phyloP scores from a whole-genome alignment of 768 basidiomycete species.

The Suillus variegatus region DNA sequence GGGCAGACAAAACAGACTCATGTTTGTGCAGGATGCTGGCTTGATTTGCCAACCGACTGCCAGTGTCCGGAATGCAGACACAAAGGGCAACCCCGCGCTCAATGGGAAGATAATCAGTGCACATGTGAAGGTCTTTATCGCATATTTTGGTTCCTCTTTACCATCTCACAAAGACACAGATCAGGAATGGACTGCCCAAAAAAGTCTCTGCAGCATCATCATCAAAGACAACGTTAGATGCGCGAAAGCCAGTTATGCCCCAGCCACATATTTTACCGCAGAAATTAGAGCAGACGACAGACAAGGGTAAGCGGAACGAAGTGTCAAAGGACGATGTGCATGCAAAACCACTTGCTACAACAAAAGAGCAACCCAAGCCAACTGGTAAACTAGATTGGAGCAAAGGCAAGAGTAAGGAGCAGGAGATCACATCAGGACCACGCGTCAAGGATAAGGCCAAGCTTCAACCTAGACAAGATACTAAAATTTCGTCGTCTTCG shows the following conservation, averaged over 20 bases:
- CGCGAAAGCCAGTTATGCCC: constrained; percentile 16
- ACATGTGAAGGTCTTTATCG: constrained; percentile 46
- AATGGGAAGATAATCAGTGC: constrained; percentile 48
- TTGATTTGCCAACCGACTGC: constrained; percentile 39
- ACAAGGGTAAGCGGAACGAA: constrained; percentile 28
- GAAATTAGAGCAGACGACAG: constrained; percentile 17
- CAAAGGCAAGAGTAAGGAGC: constrained; percentile 52
- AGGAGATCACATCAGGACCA: constrained; percentile 7
- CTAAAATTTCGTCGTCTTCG: background rate
- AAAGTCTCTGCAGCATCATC: constrained; percentile 32
- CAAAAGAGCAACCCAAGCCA: constrained; percentile 32
- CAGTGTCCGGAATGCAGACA: constrained; percentile 36
- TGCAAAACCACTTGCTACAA: constrained; percentile 17
- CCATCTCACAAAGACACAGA: background rate
- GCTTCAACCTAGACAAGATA: background rate
- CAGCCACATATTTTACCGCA: constrained; percentile 2
- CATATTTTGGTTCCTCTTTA: background rate
- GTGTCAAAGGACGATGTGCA: constrained; percentile 25
- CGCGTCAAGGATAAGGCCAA: background rate
- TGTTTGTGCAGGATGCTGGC: constrained; percentile 41
- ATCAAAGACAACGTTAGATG: constrained; percentile 46
- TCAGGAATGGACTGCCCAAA: background rate
- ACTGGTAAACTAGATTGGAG: constrained; percentile 65
- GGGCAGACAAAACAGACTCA: background rate
- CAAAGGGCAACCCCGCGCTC: constrained; percentile 18